Conservation (phyloP, 1,284 basidiomycete species). For the Cryptococcus hybrid region DNA sequence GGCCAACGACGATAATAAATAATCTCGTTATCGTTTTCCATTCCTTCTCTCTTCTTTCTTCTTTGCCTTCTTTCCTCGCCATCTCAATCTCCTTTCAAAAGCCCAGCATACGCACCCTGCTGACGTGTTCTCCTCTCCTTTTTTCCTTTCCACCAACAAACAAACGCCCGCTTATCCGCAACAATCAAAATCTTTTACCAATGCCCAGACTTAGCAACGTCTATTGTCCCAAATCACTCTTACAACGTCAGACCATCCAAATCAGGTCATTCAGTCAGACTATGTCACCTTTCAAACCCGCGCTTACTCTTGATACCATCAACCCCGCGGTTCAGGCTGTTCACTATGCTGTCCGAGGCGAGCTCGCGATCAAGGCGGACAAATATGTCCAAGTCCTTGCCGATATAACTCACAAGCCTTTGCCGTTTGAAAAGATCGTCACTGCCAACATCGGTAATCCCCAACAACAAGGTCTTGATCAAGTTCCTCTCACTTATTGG, state of each 20-base stretch:
- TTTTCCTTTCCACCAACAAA: too few species aligned
- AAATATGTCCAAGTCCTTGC: slow-evolving; percentile 69
- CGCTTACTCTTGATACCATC: slow-evolving; percentile 46
- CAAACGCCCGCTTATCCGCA: not conserved
- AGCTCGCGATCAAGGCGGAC: slow-evolving; percentile 93
- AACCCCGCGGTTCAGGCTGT: slow-evolving; percentile 86
- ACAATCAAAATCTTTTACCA: not conserved
- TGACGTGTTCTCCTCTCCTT: too few species aligned
- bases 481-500: slow-evolving; percentile 88
- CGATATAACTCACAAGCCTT: slow-evolving; percentile 42
- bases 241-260: not conserved
- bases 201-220: not conserved
- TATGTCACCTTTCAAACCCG: slow-evolving; percentile 21
- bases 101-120: too few species aligned
- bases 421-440: slow-evolving; percentile 88
- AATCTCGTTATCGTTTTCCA: too few species aligned
- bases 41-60: too few species aligned
- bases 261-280: not conserved
- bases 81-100: too few species aligned
- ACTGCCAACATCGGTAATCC: slow-evolving; percentile 98
- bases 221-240: not conserved
- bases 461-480: slow-evolving; percentile 91
- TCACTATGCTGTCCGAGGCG: slow-evolving; percentile 95
- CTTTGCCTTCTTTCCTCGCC: too few species aligned
- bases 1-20: too few species aligned